Evolutionary conservation across 2,329 filamentous ascomycete species (phyloP).

Genomic region (Botryotinia globosa): DNA sequence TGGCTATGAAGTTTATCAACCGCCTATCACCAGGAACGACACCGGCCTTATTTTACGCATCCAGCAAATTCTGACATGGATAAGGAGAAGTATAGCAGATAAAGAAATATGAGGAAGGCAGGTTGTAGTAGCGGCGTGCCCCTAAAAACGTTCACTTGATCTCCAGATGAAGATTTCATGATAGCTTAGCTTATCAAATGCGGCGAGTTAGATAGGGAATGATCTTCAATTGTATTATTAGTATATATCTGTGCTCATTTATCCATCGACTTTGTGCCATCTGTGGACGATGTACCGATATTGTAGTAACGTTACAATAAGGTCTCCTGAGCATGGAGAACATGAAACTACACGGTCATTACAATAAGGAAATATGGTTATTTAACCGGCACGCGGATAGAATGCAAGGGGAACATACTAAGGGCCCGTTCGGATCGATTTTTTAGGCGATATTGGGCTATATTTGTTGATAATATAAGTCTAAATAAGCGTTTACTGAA

Average conservation of each 20-base stretch:
- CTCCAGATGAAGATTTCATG: not conserved
- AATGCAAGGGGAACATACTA: not conserved
- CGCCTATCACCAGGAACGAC: not conserved
- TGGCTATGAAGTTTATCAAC: not conserved
- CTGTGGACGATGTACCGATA: not conserved
- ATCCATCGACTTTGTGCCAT: not conserved
- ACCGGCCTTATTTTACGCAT: not conserved
- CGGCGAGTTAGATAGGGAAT: not conserved
- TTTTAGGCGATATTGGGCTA: too few species aligned
- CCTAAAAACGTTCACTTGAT: not conserved
- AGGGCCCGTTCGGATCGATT: too few species aligned
- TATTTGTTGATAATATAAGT: too few species aligned
- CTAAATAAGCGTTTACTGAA: too few species aligned
- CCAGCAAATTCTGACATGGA: not conserved
- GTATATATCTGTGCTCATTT: not conserved
- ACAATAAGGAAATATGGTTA: not conserved
- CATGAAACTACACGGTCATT: not conserved
- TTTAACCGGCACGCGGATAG: constrained; percentile 2
- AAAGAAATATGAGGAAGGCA: not conserved
- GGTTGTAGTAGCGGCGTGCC: not conserved
- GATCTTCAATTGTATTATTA: not conserved
- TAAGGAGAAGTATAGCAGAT: not conserved
- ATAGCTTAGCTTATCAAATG: not conserved
- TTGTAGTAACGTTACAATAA: constrained; percentile 1
- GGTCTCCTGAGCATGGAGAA: not conserved